Base-by-base conservation (phyloP, 495 filamentous ascomycete species). In the Annulohypoxylon bovei region DNA sequence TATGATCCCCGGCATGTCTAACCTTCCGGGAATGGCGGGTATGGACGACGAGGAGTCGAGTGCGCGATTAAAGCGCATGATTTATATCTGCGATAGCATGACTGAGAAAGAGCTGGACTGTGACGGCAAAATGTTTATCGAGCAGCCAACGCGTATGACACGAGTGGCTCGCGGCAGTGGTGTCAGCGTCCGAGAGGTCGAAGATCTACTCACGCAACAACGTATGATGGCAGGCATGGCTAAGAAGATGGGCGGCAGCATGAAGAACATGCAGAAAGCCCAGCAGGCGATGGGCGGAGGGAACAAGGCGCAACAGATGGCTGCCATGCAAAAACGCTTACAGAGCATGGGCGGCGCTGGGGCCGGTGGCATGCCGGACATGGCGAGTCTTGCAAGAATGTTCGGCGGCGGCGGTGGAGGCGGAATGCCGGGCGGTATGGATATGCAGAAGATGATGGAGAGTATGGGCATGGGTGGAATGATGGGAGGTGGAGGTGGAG, bases 211-310 rank as follows among this genome's bases (percentile, higher is more conserved):
- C 20, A 97, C 93, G 1, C 95, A 99, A 81, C 95, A 98, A 79
- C 87, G 92, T 67, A 97, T 98, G 92, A 99, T 99, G 95, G 93
- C 93, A 32, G 93, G 93, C 32, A 97, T 99, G 95, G 95, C 95
- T 39, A 99, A 98, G 90, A 95, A 94, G 81, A 95, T 98, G 86
- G 94, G 95, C 55, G 94, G 94, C 16, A 93, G 91, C 78, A 93
- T 95, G 91, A 93, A 94, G 81, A 95, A 97, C 72, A 96, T 98
- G 91, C 92, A 97, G 79, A 90, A 89, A 22, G 94, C 94, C 2
- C 95, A 98, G 82, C 91, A 91, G 39, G 93, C 91, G 66, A 91
- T 97, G 88, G 92, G 90, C 52, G 94, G 95, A 52, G 82, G 79
- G 16, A 97, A 97, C 82, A 92, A 93, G 75, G 85, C 92, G 20